Conservation (phyloP, 2,329 filamentous ascomycete species). For the Ramichloridium luteum region DNA sequence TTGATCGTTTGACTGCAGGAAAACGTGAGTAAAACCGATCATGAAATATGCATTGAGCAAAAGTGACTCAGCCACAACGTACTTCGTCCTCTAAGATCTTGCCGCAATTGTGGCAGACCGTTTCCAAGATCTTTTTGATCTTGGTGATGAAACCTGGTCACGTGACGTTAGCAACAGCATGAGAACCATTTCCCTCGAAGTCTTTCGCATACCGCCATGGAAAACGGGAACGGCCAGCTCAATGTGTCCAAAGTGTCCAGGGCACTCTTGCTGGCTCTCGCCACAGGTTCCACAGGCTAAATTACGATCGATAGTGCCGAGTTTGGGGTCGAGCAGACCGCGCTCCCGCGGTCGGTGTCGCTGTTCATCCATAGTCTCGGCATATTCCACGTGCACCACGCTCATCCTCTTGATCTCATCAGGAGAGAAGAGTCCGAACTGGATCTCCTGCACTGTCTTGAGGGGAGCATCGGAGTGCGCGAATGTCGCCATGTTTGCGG, state of each 20-base stretch:
- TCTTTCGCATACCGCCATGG: slow-evolving; percentile 53
- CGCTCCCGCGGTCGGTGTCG: slow-evolving; percentile 80
- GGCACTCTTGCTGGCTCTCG: slow-evolving; percentile 90
- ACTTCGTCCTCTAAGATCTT: slow-evolving; percentile 96
- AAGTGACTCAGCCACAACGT: slow-evolving; percentile 48
- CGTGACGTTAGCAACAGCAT: slow-evolving; percentile 9
- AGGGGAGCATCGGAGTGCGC: slow-evolving; percentile 86
- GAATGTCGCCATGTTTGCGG: slow-evolving; percentile 76
- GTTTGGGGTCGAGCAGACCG: slow-evolving; percentile 87
- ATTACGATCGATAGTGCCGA: slow-evolving; percentile 91
- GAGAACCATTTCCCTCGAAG: background rate
- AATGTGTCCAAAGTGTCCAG: slow-evolving; percentile 97
- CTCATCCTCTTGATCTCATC: slow-evolving; percentile 99
- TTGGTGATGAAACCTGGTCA: slow-evolving; percentile 84
- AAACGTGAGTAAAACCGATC: slow-evolving; percentile 26
- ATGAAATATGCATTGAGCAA: slow-evolving; percentile 8
- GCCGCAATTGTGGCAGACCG: slow-evolving; percentile 97
- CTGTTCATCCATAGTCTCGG: slow-evolving; percentile 98
- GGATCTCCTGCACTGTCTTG: slow-evolving; percentile 97
- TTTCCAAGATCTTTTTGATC: slow-evolving; percentile 98
- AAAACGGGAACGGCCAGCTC: slow-evolving; percentile 94
- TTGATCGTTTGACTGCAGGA: slow-evolving; percentile 63
- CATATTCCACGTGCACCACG: slow-evolving; percentile 88
- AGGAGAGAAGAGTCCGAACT: slow-evolving; percentile 93
- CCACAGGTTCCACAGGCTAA: slow-evolving; percentile 95